Evolutionary conservation across 441 rosid genomes (phyloP), one percentile per base, ranked within the genome.

Genomic region (Flueggea neowawraea): DNA sequence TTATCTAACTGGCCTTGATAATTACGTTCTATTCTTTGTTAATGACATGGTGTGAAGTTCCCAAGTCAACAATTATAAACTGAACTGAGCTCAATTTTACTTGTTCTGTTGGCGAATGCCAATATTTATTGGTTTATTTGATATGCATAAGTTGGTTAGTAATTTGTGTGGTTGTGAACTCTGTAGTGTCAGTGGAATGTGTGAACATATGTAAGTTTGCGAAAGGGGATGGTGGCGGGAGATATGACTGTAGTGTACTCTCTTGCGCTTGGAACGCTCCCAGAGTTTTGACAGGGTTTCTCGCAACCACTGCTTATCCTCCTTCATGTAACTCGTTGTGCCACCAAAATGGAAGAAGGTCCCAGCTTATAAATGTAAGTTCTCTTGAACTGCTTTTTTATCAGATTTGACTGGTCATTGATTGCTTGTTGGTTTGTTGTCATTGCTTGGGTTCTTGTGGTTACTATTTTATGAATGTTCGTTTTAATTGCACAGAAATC

Each of bases 221-320:
- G 11, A 85, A 87, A 77, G 89, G 96, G 65, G 95, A 84, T 15
- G 89, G 70, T 49, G 74, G 71, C 64, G 91, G 79, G 48, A 89
- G 88, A 80, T 78, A 74, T 51, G 97, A 84, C 69, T 91, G 95
- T 77, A 86, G 67, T 58, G 80, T 82, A 52, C 81, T 95, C 54
- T 91, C 96, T 1, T 89, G 96, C 67, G 96, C 96, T 52, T 89
- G 92, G 96, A 91, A 86, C 76, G 88, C 92, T 65, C 99, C 97
- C 5, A 83, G 97, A 74, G 88, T 80, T 50, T 75, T 95, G 79
- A 86, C 99, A 43, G 96, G 99, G 49, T 86, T 85, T 74, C 86
- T 89, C 51, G 93, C 96, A 5, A 87, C 78, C 81, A 91, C 99
- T 31, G 81, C 96, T 0, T 89, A 86, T 70, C 75, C 90, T 64